Percentiles rank a stretch among this genome's conserved stretches.
phyloP scores from a whole-genome alignment of 169 alveolate species.

The Plasmodium falciparum region DNA sequence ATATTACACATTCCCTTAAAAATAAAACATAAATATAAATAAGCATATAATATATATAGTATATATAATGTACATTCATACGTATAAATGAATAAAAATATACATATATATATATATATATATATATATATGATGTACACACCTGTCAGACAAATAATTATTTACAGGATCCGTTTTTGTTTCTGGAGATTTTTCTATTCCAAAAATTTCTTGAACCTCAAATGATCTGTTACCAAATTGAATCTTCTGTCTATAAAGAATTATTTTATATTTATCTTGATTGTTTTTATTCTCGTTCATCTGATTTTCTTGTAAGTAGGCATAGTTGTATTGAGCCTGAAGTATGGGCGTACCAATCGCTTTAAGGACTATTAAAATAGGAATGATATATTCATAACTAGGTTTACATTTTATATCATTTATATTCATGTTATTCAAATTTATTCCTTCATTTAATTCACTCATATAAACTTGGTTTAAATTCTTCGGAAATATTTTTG shows the following conservation, averaged over 20 bases:
- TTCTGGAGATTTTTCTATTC: slow-evolving; percentile 54
- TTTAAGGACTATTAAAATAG: slow-evolving; percentile 49
- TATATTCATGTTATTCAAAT: slow-evolving; percentile 29
- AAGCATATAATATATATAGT: too few relatives aligned
- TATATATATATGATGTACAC: background rate
- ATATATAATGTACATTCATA: background rate
- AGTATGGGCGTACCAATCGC: slow-evolving; percentile 56
- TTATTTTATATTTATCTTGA: slow-evolving; percentile 33
- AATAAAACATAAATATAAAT: background rate
- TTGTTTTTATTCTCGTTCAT: slow-evolving; percentile 3
- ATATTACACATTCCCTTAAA: slow-evolving; percentile 84
- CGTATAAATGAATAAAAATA: background rate
- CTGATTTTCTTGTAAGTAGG: slow-evolving; percentile 55
- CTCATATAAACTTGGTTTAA: slow-evolving; percentile 53
- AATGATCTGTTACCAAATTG: slow-evolving; percentile 50
- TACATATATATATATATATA: slow-evolving; percentile 1
- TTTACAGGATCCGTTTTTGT: slow-evolving; percentile 30
- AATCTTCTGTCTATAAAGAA: slow-evolving; percentile 60
- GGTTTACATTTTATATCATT: slow-evolving; percentile 66
- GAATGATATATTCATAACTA: slow-evolving; percentile 53
- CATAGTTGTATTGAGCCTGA: slow-evolving; percentile 55
- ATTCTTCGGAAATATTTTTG: slow-evolving; percentile 29
- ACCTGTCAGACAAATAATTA: slow-evolving; percentile 51
- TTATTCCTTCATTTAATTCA: slow-evolving; percentile 48
- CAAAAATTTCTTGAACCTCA: slow-evolving; percentile 64